A percentile compares a stretch with the other conserved stretches of the same genome.
Conservation (phyloP, 768 basidiomycete species). For the Psilocybe azurescens region DNA sequence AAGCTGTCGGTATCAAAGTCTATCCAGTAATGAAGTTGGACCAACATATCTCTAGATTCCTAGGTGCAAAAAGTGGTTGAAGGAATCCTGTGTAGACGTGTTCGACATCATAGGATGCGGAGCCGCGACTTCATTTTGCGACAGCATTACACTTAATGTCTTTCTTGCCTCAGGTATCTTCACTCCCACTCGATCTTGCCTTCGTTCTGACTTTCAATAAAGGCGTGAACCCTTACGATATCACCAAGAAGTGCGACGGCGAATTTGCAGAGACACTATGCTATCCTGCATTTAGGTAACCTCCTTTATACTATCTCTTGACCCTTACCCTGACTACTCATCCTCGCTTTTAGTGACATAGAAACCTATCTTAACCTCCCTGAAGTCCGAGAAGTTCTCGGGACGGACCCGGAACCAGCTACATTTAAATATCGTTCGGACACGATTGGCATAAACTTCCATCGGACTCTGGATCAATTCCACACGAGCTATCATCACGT, state of each 20-base stretch:
- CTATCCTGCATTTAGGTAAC: conserved; percentile 41
- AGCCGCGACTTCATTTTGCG: conserved; percentile 69
- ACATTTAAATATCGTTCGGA: conserved; percentile 38
- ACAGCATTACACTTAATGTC: conserved; percentile 32
- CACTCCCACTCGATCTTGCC: neutral
- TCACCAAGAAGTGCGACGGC: conserved; percentile 63
- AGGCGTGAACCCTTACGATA: conserved; percentile 69
- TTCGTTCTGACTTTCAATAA: neutral
- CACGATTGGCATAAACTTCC: conserved; percentile 55
- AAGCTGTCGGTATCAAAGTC: too few species aligned
- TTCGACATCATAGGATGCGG: conserved; percentile 70
- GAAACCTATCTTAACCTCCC: conserved; percentile 64
- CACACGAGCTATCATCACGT: conserved; percentile 60
- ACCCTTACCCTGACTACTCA: conserved; percentile 19
- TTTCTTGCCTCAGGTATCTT: conserved; percentile 1
- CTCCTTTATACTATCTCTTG: too few species aligned
- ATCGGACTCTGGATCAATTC: conserved; percentile 41
- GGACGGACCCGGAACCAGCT: conserved; percentile 55
- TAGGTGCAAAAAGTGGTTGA: conserved; percentile 59
- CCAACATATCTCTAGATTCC: too few species aligned
- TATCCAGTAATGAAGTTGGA: too few species aligned
- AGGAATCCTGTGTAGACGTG: conserved; percentile 59
- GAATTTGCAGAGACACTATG: conserved; percentile 52
- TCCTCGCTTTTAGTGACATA: conserved; percentile 49
- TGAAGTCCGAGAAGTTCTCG: conserved; percentile 56